A percentile compares a stretch with the other conserved stretches of the same genome.
Conservation (phyloP, 176 grass and related monocot species). For the Paspalum notatum region DNA sequence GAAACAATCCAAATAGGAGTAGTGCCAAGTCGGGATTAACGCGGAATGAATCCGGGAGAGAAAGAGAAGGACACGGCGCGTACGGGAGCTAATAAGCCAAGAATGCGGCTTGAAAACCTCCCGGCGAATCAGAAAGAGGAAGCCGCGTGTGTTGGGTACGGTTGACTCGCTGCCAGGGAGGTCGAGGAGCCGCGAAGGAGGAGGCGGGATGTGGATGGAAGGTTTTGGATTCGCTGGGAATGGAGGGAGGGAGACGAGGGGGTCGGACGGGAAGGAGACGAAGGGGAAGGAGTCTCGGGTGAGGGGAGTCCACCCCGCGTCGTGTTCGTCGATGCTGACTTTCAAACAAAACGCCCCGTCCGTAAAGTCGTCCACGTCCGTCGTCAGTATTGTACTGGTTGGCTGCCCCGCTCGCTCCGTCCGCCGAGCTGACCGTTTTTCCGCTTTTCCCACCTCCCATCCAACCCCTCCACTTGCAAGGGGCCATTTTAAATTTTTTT, state of each 20-base stretch:
- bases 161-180: background rate
- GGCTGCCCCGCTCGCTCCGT: background rate
- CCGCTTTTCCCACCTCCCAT: no score
- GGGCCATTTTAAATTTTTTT: no score
- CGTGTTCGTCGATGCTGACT: slow-evolving; percentile 62
- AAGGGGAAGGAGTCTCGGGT: background rate
- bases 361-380: no score
- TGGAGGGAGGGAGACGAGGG: background rate
- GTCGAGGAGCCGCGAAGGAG: background rate
- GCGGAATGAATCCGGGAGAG: background rate
- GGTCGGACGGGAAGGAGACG: background rate
- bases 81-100: background rate
- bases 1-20: background rate
- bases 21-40: background rate
- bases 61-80: background rate
- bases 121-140: background rate
- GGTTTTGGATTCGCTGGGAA: background rate
- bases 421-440: background rate
- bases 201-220: background rate
- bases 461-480: no score
- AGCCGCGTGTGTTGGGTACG: background rate
- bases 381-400: no score
- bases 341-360: slow-evolving; percentile 27
- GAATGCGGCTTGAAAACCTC: background rate
- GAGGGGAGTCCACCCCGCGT: slow-evolving; percentile 36